Evolutionary conservation across 345 rosid species (phyloP), one percentile per base, ranked within the genome.

Genomic region (Populus ilicifolia): DNA sequence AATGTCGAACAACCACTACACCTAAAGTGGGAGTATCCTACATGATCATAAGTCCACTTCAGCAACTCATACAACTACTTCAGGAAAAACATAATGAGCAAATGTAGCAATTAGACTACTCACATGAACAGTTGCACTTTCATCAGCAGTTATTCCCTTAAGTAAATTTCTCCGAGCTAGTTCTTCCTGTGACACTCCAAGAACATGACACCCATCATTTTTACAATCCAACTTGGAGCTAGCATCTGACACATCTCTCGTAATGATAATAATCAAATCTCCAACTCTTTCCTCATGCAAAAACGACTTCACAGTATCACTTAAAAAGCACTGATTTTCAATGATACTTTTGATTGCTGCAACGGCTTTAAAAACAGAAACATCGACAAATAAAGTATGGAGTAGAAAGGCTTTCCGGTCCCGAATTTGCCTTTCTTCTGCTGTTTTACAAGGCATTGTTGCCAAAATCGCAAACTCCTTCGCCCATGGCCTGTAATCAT

Each of bases 371-470:
- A 78, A 44, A 78, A 82, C 82, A 79, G 85, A 71, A 73, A 82
- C 52, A 12, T 82, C 82, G 67, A 82, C 85, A 59, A 82, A 82
- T 75, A 82, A 82, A 82, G 71, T 78, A 63, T 82, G 85, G 6
- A 82, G 82, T 12, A 82, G 71, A 75, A 82, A 78, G n/a, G 85
- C 82, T 82, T 82, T 82, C 70, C 85, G 70, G 54, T 82, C 85
- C 23, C 82, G 79, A 20, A 75, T 43, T 75, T 78, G 82, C 78
- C 85, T 78, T 68, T 82, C 85, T 61, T 82, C 85, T 16, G 77
- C 74, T n/a, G 85, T 82, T 82, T 82, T 82, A 71, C 82, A 82
- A 30, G 85, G 82, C 85, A 82, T 82, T 70, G 79, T 76, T 8
- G 85, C 85, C 46, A 82, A 63, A 75, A 82, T 71, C 5, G 79